phyloP scores from a whole-genome alignment of 2,329 filamentous ascomycete species.

The Aspergillus aculeatus region DNA sequence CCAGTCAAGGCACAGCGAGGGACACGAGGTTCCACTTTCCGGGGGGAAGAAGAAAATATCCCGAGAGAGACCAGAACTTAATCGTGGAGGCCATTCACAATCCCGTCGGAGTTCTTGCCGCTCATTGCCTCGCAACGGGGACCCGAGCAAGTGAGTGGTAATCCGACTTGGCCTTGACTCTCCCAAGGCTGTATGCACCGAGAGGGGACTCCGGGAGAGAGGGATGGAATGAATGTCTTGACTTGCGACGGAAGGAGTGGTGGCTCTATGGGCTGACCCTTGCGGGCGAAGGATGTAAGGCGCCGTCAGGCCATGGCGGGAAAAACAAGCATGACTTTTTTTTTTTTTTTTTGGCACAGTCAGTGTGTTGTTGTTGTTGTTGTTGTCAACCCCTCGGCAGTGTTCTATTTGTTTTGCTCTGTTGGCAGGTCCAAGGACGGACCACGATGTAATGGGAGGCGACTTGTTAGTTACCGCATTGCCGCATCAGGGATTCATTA shows the following conservation, averaged over 20 bases:
- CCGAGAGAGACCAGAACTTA: background rate
- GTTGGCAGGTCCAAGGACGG: background rate
- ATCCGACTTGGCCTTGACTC: background rate
- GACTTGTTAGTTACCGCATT: background rate
- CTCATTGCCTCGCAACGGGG: background rate
- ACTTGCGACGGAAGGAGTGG: background rate
- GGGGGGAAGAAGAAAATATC: background rate
- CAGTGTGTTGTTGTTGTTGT: background rate
- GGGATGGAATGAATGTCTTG: background rate
- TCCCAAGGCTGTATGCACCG: background rate
- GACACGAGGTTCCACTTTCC: background rate
- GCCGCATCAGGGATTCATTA: background rate
- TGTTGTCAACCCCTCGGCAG: background rate
- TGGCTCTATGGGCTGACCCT: conserved; percentile 7
- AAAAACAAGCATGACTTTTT: background rate
- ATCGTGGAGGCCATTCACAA: background rate
- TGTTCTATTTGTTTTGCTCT: background rate
- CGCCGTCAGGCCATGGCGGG: background rate
- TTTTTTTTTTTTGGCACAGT: background rate
- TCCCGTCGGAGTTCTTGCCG: background rate
- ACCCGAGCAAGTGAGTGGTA: background rate
- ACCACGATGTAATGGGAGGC: background rate
- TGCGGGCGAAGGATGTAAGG: conserved; percentile 5
- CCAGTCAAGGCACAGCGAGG: background rate
- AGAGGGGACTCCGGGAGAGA: background rate